Base-by-base conservation (phyloP, 768 basidiomycete species). In the Termitomyces titanicus region DNA sequence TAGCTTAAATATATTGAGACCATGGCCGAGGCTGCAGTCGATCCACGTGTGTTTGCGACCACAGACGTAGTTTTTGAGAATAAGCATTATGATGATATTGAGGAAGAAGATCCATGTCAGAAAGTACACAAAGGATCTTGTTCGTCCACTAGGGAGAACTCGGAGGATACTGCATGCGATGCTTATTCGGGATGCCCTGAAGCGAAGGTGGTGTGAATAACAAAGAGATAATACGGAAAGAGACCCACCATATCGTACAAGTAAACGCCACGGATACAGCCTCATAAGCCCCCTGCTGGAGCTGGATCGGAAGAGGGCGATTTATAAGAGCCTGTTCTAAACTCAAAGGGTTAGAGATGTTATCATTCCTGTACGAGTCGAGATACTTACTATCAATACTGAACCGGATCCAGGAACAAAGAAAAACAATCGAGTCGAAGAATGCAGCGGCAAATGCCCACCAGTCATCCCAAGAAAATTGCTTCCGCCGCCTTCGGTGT, bases 161-260 rank as follows among this genome's bases (percentile, higher is more conserved):
- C 61, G 58, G 9, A 60, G 47, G 31, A 65, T 57, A 20, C 61
- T 62, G 47, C 59, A 63, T 24, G 57, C 59, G 20, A 65, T 61
- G 29, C 62, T 63, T 25, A 65, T 63, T 45, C 62, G 49, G 7
- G 58, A 58, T 20, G 62, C n/a, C 64, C 64, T 65, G 46, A 25
- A 40, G n/a, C 17, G 31, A 37, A 31, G 40, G 44, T 12, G 17
- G 44, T 8, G 5, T n/a, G n/a, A n/a, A 24, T 20, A 48, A 46
- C 18, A 3, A 40, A 9, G 12, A 39, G 8, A 24, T 42, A 13
- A 42, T 24, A 12, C 11, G 18, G n/a, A 56, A 53, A 25, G 35
- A 35, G 39, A 34, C 45, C 22, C 44, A 63, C 64, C 64, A 63
- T 5, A 63, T 43, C 12, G 57, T 60, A 25, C 50, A 57, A n/a